phyloP scores from a whole-genome alignment of 805 yeast species.

The Barnettozyma sp. region DNA sequence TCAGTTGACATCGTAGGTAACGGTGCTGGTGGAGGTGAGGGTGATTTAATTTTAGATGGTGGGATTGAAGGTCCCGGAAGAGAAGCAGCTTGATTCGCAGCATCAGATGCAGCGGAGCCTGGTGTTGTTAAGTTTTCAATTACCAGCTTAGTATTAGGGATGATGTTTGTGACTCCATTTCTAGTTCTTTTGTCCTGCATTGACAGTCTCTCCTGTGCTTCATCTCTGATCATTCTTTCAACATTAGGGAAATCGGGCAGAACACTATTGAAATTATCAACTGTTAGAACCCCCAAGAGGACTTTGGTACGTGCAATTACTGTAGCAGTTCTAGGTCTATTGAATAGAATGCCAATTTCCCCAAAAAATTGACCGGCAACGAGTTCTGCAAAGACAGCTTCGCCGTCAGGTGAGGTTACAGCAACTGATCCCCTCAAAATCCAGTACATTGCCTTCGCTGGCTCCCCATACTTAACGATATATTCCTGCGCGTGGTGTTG shows the following conservation, averaged over 20 bases:
- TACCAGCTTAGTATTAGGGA: slow-evolving; percentile 14
- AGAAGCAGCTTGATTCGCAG: slow-evolving; percentile 28
- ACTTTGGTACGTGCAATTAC: slow-evolving; percentile 66
- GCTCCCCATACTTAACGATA: slow-evolving; percentile 65
- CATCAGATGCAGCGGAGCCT: slow-evolving; percentile 23
- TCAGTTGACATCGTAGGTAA: not conserved
- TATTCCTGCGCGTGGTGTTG: slow-evolving; percentile 64
- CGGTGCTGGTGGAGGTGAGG: slow-evolving; percentile 12
- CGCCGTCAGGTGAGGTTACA: slow-evolving; percentile 75
- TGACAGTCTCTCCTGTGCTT: slow-evolving; percentile 70
- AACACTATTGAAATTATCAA: slow-evolving; percentile 52
- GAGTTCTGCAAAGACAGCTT: slow-evolving; percentile 63
- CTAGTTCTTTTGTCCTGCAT: slow-evolving; percentile 58
- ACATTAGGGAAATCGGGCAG: slow-evolving; percentile 56
- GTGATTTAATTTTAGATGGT: slow-evolving; percentile 20
- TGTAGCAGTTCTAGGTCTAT: slow-evolving; percentile 73
- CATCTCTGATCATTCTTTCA: slow-evolving; percentile 66
- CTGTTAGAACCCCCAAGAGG: slow-evolving; percentile 59
- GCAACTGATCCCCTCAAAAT: slow-evolving; percentile 67
- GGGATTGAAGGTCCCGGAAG: slow-evolving; percentile 37
- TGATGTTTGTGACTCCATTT: slow-evolving; percentile 31
- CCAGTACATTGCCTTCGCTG: slow-evolving; percentile 75
- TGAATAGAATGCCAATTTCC: slow-evolving; percentile 70
- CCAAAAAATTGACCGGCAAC: slow-evolving; percentile 69
- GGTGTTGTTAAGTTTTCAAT: slow-evolving; percentile 3